Evolutionary conservation across 2,329 filamentous ascomycete genomes (phyloP).

Genomic region (Ophiostoma australiae): DNA sequence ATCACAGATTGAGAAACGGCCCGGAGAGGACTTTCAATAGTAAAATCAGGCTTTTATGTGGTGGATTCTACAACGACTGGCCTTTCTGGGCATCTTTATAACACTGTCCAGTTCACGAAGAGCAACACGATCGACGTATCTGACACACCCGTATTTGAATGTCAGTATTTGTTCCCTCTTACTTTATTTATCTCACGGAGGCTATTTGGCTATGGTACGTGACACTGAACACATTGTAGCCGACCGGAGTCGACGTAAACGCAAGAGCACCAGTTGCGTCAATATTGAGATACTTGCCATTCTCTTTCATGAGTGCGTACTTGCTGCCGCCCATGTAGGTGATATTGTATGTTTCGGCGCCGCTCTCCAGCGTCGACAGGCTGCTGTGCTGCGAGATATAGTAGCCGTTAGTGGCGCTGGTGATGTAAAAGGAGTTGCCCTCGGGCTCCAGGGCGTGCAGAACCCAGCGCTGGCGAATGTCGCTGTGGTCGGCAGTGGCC

Average conservation of each 20-base stretch:
- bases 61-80: too few species aligned
- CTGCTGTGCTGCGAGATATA: slow-evolving; percentile 28
- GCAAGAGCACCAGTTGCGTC: slow-evolving; percentile 25
- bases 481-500: slow-evolving; percentile 37
- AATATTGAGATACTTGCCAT: slow-evolving; percentile 30
- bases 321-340: slow-evolving; percentile 29
- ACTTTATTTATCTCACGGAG: background rate
- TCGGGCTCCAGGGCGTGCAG: slow-evolving; percentile 38
- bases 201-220: slow-evolving; percentile 27
- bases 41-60: too few species aligned
- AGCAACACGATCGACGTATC: too few species aligned
- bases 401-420: slow-evolving; percentile 28
- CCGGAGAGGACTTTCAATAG: too few species aligned
- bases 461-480: slow-evolving; percentile 46
- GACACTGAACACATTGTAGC: slow-evolving; percentile 30
- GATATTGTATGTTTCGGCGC: slow-evolving; percentile 30
- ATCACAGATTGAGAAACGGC: background rate
- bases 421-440: slow-evolving; percentile 32
- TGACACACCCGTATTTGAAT: background rate
- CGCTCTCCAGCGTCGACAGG: slow-evolving; percentile 26
- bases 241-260: slow-evolving; percentile 24
- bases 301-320: slow-evolving; percentile 31
- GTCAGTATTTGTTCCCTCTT: background rate
- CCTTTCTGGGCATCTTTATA: too few species aligned
- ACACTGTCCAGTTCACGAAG: too few species aligned